Conservation (phyloP, 2,329 filamentous ascomycete species). For the Calonectria fujianensis region DNA sequence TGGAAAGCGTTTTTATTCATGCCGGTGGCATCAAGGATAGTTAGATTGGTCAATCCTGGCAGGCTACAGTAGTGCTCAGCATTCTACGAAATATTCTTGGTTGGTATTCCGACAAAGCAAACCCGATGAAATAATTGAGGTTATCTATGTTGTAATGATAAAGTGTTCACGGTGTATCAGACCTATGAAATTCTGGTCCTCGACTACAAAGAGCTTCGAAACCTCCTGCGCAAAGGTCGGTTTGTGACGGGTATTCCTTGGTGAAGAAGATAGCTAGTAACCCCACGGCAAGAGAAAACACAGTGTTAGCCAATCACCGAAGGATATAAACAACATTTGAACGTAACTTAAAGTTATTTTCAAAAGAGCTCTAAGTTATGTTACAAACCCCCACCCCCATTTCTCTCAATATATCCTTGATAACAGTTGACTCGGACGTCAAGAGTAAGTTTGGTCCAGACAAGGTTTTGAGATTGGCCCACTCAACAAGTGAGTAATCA, state of each 20-base stretch:
- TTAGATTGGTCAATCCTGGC: background rate
- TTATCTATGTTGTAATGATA: background rate
- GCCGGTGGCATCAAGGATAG: slow-evolving; percentile 20
- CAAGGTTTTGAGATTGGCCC: no score
- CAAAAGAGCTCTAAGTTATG: no score
- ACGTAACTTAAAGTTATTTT: no score
- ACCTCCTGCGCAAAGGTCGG: slow-evolving; percentile 50
- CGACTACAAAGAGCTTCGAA: slow-evolving; percentile 52
- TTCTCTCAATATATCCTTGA: no score
- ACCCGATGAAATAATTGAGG: background rate
- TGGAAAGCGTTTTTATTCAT: slow-evolving; percentile 39
- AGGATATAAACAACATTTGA: no score
- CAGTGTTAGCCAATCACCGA: no score
- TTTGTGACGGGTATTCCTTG: slow-evolving; percentile 44
- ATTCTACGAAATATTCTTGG: background rate
- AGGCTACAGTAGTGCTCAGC: background rate
- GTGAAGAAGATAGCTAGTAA: background rate
- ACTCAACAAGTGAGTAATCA: no score
- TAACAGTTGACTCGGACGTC: no score
- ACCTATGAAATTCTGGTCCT: slow-evolving; percentile 57
- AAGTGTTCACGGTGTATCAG: background rate
- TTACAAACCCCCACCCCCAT: no score
- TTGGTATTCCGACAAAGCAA: background rate
- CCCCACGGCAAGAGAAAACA: no score
- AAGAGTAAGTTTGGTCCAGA: no score